Conservation (phyloP, 306 rosid species). For the Hippophae rhamnoides region DNA sequence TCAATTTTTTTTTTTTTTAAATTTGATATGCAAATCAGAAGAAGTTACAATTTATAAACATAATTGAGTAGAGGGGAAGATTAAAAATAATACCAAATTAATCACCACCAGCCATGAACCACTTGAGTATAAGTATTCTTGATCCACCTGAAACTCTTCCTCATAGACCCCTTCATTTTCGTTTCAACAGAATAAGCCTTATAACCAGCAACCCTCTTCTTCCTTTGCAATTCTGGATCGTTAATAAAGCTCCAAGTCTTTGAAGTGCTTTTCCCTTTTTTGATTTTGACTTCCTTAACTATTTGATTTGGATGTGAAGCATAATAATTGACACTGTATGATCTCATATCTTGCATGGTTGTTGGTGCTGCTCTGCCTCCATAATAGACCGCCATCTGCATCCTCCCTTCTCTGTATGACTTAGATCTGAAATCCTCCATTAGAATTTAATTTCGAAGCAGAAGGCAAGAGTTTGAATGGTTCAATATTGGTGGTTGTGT, state of each 20-base stretch:
- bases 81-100: not conserved
- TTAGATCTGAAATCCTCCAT: conserved; percentile 80
- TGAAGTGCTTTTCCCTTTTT: conserved; percentile 49
- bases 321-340: conserved; percentile 46
- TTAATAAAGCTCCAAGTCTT: conserved; percentile 58
- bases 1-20: too few species aligned
- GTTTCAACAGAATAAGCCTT: conserved; percentile 74
- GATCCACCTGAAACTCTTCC: conserved; percentile 77
- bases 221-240: conserved; percentile 87
- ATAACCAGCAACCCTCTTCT: conserved; percentile 81
- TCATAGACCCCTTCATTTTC: conserved; percentile 77
- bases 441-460: not conserved
- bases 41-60: too few species aligned
- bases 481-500: too few species aligned
- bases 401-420: conserved; percentile 50
- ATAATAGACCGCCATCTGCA: conserved; percentile 46
- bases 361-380: conserved; percentile 42
- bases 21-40: too few species aligned
- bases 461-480: too few species aligned
- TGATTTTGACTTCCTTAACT: conserved; percentile 39
- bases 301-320: conserved; percentile 26
- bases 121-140: conserved; percentile 61
- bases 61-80: too few species aligned
- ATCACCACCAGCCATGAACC: conserved; percentile 58
- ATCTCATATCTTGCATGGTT: conserved; percentile 66